phyloP scores from a whole-genome alignment of 83 land plant genomes.

The Picea abies region DNA sequence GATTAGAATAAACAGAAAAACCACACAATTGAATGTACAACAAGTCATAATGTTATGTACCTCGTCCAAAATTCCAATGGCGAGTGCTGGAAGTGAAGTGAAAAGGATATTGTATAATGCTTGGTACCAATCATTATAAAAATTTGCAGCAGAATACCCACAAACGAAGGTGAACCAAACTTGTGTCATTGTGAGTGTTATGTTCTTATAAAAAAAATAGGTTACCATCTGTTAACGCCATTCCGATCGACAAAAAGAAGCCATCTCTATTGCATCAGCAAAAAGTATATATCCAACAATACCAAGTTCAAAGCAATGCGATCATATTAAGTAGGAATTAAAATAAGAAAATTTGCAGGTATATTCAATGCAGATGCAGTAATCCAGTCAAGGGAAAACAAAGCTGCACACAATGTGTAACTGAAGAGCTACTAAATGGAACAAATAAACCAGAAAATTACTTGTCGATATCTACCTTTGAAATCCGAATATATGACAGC shows the following conservation, averaged over 20 bases:
- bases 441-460: neutral
- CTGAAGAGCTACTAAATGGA: neutral
- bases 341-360: neutral
- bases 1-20: neutral
- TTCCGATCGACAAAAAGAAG: neutral
- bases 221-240: constrained; percentile 19
- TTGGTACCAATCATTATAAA: constrained; percentile 27
- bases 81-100: neutral
- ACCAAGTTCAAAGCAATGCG: neutral
- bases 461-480: constrained; percentile 17
- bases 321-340: neutral
- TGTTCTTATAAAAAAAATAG: constrained; percentile 35
- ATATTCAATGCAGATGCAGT: neutral
- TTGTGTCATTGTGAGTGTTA: constrained; percentile 24
- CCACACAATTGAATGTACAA: neutral
- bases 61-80: constrained; percentile 26
- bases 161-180: constrained; percentile 29
- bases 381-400: neutral
- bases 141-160: constrained; percentile 25
- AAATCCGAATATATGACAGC: constrained; percentile 29
- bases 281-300: neutral
- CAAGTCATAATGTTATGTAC: constrained; percentile 9
- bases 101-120: too few species aligned
- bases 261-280: constrained; percentile 4
- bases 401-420: neutral